Conservation (phyloP, 176 grass and related monocot species). For the Aechmea fasciata region DNA sequence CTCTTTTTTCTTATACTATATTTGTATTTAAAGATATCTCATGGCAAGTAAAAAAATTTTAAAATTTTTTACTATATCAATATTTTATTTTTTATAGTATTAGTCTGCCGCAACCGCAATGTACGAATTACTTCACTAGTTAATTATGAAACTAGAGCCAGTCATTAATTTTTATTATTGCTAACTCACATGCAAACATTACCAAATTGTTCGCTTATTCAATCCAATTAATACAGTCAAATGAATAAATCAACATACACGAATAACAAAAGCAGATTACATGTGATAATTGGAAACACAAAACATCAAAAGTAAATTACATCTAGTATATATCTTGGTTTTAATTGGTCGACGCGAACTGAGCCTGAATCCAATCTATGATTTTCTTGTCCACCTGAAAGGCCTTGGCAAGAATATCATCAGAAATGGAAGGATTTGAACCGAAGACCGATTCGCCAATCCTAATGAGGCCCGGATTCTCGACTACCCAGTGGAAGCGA, state of each 20-base stretch:
- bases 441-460: conserved; percentile 1
- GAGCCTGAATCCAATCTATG: conserved; percentile 5
- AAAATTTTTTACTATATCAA: no score
- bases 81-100: no score
- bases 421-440: not conserved
- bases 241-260: not conserved
- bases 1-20: no score
- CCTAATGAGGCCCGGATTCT: conserved; percentile 1
- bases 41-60: no score
- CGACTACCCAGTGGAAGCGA: conserved; percentile 1
- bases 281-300: no score
- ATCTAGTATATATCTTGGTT: no score
- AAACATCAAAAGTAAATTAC: not conserved
- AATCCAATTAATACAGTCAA: not conserved
- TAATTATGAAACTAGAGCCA: no score
- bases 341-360: not conserved
- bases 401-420: conserved; percentile 1
- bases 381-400: conserved; percentile 5
- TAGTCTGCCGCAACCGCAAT: no score
- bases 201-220: not conserved
- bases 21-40: no score
- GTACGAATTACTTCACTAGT: no score
- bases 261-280: no score
- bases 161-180: no score
- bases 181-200: not conserved